phyloP scores from a whole-genome alignment of 2,329 filamentous ascomycete species.

The Monilinia fructicola region DNA sequence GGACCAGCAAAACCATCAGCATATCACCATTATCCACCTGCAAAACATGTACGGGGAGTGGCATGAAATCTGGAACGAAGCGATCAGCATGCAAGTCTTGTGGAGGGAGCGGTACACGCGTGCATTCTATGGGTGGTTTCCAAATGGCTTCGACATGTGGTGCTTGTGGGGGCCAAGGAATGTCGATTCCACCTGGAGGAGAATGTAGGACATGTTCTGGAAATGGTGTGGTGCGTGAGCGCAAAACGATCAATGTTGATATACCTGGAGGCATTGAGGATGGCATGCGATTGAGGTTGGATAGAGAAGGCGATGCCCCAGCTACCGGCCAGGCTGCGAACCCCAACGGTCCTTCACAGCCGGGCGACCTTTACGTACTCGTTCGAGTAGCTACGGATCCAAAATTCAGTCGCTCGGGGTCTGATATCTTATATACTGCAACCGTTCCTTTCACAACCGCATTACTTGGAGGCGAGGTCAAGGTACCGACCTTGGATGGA shows the following conservation, averaged over 20 bases:
- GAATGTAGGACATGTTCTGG: conserved; percentile 81
- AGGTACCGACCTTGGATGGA: conserved; percentile 85
- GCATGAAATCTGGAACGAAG: conserved; percentile 78
- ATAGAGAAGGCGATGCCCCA: conserved; percentile 84
- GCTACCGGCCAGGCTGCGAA: conserved; percentile 68
- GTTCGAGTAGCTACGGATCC: conserved; percentile 86
- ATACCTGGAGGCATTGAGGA: conserved; percentile 96
- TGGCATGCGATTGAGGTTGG: conserved; percentile 85
- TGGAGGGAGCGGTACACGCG: conserved; percentile 79
- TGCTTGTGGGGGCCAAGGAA: conserved; percentile 75
- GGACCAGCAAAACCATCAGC: conserved; percentile 80
- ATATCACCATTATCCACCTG: conserved; percentile 82
- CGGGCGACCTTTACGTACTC: conserved; percentile 87
- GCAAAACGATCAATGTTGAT: conserved; percentile 81
- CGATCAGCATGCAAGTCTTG: conserved; percentile 74
- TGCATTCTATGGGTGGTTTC: conserved; percentile 92
- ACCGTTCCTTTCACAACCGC: conserved; percentile 90
- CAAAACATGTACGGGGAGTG: conserved; percentile 77
- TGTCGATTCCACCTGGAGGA: conserved; percentile 71
- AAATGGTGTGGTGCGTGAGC: conserved; percentile 79
- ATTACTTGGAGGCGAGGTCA: conserved; percentile 84
- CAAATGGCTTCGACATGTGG: conserved; percentile 92
- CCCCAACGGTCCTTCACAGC: conserved; percentile 62
- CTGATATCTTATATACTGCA: conserved; percentile 90
- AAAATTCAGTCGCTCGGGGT: conserved; percentile 83